Evolutionary conservation across 2,329 filamentous ascomycete species (phyloP).

Genomic region (Fusarium virguliforme): DNA sequence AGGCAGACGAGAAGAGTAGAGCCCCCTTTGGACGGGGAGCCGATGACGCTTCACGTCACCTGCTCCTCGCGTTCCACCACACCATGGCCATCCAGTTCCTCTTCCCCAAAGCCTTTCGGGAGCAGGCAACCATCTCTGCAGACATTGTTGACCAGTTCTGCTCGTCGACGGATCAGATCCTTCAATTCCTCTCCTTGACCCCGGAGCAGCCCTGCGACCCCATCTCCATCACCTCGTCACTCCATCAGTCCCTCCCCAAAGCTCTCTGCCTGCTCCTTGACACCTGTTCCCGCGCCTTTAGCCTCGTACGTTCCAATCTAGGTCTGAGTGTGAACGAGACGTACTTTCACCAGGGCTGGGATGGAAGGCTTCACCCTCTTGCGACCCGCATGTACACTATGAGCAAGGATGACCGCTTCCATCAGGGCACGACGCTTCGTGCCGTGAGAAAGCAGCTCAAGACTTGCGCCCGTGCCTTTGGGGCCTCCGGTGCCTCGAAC

Average conservation of each 20-base stretch:
- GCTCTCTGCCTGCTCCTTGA: constrained; percentile 54
- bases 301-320: constrained; percentile 43
- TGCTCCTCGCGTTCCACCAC: constrained; percentile 55
- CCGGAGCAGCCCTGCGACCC: constrained; percentile 45
- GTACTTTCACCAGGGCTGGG: constrained; percentile 45
- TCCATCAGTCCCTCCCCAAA: constrained; percentile 50
- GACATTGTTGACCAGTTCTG: constrained; percentile 53
- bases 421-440: constrained; percentile 47
- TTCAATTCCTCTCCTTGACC: constrained; percentile 46
- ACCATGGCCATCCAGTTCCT: constrained; percentile 55
- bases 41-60: constrained; percentile 45
- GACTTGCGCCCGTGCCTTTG: constrained; percentile 46
- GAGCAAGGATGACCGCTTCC: constrained; percentile 52
- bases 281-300: constrained; percentile 53
- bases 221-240: constrained; percentile 37
- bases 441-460: constrained; percentile 53
- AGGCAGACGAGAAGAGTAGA: not conserved
- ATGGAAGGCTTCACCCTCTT: constrained; percentile 47
- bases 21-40: constrained; percentile 42
- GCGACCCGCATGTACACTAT: constrained; percentile 49
- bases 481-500: constrained; percentile 34
- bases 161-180: constrained; percentile 51
- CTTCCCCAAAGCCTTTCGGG: constrained; percentile 49
- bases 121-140: constrained; percentile 40
- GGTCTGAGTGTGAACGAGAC: constrained; percentile 40